Evolutionary conservation across 352 stramenopile genomes (phyloP).

Genomic region (Phytophthora citricola): DNA sequence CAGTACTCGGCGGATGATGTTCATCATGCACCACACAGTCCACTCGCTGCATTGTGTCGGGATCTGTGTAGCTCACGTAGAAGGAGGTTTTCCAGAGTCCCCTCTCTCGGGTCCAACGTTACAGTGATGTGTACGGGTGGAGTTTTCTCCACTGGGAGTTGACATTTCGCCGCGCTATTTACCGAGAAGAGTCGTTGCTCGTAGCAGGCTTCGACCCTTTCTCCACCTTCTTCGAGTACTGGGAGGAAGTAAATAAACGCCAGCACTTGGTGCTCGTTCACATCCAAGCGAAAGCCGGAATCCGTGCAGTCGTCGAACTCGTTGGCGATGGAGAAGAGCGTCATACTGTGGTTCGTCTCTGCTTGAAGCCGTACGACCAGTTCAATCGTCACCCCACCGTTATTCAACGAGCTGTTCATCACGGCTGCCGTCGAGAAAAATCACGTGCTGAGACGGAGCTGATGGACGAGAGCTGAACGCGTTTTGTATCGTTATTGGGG

Average conservation of each 20-base stretch:
- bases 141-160: constrained; percentile 48
- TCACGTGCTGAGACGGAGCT: constrained; percentile 50
- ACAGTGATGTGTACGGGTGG: constrained; percentile 66
- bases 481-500: constrained; percentile 34
- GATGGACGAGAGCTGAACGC: constrained; percentile 60
- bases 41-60: constrained; percentile 46
- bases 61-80: constrained; percentile 64
- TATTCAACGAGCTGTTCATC: constrained; percentile 7
- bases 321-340: constrained; percentile 76
- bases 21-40: constrained; percentile 48
- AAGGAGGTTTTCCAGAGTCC: constrained; percentile 50
- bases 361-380: constrained; percentile 57
- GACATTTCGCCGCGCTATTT: constrained; percentile 35
- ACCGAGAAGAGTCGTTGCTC: constrained; percentile 59
- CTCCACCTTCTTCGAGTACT: constrained; percentile 34
- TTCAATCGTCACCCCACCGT: constrained; percentile 69
- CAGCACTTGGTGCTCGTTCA: constrained; percentile 62
- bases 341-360: constrained; percentile 57
- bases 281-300: constrained; percentile 70
- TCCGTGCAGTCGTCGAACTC: constrained; percentile 67
- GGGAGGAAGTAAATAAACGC: constrained; percentile 74
- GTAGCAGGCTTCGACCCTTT: constrained; percentile 54
- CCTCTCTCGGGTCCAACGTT: constrained; percentile 48
- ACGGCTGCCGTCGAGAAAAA: constrained; percentile 54
- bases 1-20: constrained; percentile 29